Percentiles rank a stretch among this genome's conserved stretches.
Conservation (phyloP, 2,329 filamentous ascomycete genomes). For the Botrytis aclada region DNA sequence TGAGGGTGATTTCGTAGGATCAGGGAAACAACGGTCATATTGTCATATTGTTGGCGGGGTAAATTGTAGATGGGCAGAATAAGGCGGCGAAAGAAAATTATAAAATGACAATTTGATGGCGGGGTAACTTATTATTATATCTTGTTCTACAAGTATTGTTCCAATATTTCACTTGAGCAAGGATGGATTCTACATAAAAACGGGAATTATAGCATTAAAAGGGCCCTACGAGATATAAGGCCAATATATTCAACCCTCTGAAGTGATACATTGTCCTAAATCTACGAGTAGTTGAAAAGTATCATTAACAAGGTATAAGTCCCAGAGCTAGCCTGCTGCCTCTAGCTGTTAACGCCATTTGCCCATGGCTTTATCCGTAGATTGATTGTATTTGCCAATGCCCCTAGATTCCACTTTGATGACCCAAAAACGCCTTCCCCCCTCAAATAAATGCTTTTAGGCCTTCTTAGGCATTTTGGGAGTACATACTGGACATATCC, state of each 20-base stretch:
- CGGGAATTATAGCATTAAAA: background rate
- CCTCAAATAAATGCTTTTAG: background rate
- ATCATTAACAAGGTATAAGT: background rate
- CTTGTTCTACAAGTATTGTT: too few species aligned
- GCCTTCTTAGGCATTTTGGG: constrained; percentile 38
- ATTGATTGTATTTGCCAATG: background rate
- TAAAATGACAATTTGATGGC: background rate
- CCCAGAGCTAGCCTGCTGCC: background rate
- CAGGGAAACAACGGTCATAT: background rate
- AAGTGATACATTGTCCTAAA: background rate
- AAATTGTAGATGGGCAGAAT: background rate
- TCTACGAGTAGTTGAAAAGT: background rate
- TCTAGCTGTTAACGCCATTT: constrained; percentile 1
- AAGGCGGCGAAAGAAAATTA: constrained; percentile 1
- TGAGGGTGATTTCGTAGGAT: background rate
- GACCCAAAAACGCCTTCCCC: background rate
- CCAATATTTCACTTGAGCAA: background rate
- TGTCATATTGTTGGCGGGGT: background rate
- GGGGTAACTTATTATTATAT: too few species aligned
- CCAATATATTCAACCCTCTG: background rate
- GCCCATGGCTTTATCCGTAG: background rate
- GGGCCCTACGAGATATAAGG: background rate
- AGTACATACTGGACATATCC: constrained; percentile 64
- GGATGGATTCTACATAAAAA: background rate
- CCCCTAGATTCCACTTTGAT: background rate